These are phyloP conservation scores for Excoecaria agallocha DNA, from an alignment of 345 rosid genomes.

Conservation along the genomic window DNA sequence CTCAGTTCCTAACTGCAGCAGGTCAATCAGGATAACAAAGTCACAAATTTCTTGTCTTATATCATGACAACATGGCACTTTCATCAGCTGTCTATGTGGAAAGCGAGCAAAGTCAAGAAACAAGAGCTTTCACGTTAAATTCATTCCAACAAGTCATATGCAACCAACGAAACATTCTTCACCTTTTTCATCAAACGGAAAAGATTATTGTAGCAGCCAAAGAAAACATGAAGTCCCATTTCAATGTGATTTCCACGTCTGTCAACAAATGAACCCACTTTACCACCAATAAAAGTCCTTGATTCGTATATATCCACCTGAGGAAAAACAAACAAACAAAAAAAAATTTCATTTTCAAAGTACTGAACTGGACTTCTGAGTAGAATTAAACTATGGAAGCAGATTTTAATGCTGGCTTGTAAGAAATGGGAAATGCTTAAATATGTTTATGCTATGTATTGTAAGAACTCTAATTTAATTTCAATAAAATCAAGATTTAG, in stretches of 20 bases:
- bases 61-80: too few relatives aligned
- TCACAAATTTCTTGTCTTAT: too few relatives aligned
- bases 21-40: too few relatives aligned
- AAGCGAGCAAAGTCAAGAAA: too few relatives aligned
- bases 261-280: conserved; percentile 98
- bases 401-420: too few relatives aligned
- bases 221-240: conserved; percentile 99
- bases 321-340: conserved; percentile 15
- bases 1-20: too few relatives aligned
- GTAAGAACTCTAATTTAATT: neutral
- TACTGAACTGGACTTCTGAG: too few relatives aligned
- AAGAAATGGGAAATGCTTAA: neutral
- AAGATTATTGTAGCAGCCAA: conserved; percentile 97
- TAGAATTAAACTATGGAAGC: too few relatives aligned
- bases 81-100: too few relatives aligned
- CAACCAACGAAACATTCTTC: conserved; percentile 6
- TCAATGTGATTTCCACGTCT: conserved; percentile 86
- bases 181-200: conserved; percentile 98
- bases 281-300: conserved; percentile 67
- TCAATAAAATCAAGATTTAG: neutral
- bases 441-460: conserved; percentile 4
- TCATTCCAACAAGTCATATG: too few relatives aligned
- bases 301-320: conserved; percentile 44
- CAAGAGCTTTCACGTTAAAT: too few relatives aligned
- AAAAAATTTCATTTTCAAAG: too few relatives aligned